These are phyloP conservation scores for Myotisia sp. DNA, from an alignment of 2,329 filamentous ascomycete genomes.

Conservation along the genomic window DNA sequence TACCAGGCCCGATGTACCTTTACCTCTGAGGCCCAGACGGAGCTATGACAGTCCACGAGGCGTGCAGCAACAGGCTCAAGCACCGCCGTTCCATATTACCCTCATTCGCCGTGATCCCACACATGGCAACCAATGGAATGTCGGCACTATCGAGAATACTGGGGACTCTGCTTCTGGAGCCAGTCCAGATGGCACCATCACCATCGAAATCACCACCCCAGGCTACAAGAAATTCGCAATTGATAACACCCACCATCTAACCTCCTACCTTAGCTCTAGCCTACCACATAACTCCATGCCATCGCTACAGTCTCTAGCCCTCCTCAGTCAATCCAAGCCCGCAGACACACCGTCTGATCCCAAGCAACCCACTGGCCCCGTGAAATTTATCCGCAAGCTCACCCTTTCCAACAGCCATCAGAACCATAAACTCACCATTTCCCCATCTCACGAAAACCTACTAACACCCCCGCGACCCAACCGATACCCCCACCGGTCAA, in stretches of 20 bases:
- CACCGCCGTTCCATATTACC: constrained; percentile 30
- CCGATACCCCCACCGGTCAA: constrained; percentile 12
- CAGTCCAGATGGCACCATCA: constrained; percentile 22
- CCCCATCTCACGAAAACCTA: constrained; percentile 5
- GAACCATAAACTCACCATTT: not conserved
- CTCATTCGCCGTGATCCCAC: constrained; percentile 61
- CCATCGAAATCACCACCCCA: constrained; percentile 44
- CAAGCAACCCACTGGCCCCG: not conserved
- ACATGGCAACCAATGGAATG: constrained; percentile 59
- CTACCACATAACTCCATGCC: not conserved
- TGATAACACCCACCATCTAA: constrained; percentile 22
- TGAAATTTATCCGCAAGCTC: constrained; percentile 11
- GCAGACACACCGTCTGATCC: not conserved
- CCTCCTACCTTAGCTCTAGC: no score
- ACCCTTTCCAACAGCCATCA: constrained; percentile 8
- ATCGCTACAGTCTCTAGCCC: no score
- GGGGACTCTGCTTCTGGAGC: constrained; percentile 10
- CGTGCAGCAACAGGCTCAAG: not conserved
- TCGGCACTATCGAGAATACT: constrained; percentile 46
- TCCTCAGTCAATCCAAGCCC: no score
- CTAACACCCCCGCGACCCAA: constrained; percentile 5
- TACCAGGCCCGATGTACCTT: not conserved
- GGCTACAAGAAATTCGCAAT: constrained; percentile 46
- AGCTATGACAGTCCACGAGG: constrained; percentile 5
- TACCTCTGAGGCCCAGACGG: constrained; percentile 4